These are phyloP conservation scores for carrot (Daucus carota) DNA, from an alignment of 129 eudicot genomes.

Conservation along the genomic window DH1_v3.0 NC_030381.2:45619001-45619500, in stretches of 20 bases:
- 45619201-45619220: not conserved
- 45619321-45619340: slow-evolving; percentile 73
- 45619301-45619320: not conserved
- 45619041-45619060: slow-evolving; percentile 73
- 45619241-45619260: not conserved
- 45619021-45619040: slow-evolving; percentile 98
- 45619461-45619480: not conserved
- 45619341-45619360: slow-evolving; percentile 45
- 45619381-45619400: slow-evolving; percentile 50
- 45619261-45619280: not conserved
- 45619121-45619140: slow-evolving; percentile 7
- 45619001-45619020: slow-evolving; percentile 3
- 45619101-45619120: slow-evolving; percentile 34
- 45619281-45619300: not conserved
- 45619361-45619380: slow-evolving; percentile 42
- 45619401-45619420: slow-evolving; percentile 36
- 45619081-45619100: slow-evolving; percentile 38
- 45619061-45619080: slow-evolving; percentile 28
- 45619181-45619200: not conserved
- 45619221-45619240: not conserved
- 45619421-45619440: slow-evolving; percentile 24
- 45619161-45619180: not conserved
- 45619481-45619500: slow-evolving; percentile 35
- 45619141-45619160: not conserved
- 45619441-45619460: not conserved